These are phyloP conservation scores for Aspergillus sp. DNA, from an alignment of 2,329 filamentous ascomycete genomes.

Conservation along the genomic window DNA sequence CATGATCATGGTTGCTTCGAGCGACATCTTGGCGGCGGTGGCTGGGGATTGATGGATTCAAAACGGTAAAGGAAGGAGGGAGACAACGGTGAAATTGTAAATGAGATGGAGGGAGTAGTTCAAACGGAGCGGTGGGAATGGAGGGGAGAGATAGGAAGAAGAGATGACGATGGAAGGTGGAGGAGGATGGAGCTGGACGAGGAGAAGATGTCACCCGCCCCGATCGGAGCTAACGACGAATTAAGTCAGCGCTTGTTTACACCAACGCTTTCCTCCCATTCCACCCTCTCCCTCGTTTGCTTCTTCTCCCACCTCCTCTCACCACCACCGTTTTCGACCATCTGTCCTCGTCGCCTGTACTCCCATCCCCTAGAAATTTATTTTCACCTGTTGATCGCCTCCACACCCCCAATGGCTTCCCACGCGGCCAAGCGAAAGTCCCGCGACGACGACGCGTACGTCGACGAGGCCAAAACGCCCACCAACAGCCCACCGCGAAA, in stretches of 20 bases:
- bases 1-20: slow-evolving; percentile 99
- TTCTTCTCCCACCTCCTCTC: slow-evolving; percentile 3
- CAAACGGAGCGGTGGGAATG: slow-evolving; percentile 1
- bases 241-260: slow-evolving; percentile 45
- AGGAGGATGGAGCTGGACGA: slow-evolving; percentile 19
- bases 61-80: background rate
- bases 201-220: slow-evolving; percentile 19
- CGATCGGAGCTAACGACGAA: slow-evolving; percentile 20
- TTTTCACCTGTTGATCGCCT: background rate
- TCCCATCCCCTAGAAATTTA: background rate
- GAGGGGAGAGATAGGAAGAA: slow-evolving; percentile 11
- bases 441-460: slow-evolving; percentile 31
- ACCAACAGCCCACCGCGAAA: slow-evolving; percentile 62
- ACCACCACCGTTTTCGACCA: background rate
- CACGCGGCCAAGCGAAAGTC: slow-evolving; percentile 41
- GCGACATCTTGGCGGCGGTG: slow-evolving; percentile 72
- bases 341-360: background rate
- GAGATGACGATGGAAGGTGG: slow-evolving; percentile 7
- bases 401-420: slow-evolving; percentile 38
- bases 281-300: slow-evolving; percentile 13
- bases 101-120: background rate
- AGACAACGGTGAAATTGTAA: background rate
- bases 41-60: slow-evolving; percentile 4
- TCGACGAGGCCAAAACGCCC: slow-evolving; percentile 50
- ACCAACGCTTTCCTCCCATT: slow-evolving; percentile 18